Base-by-base conservation (phyloP, 495 filamentous ascomycete genomes). In the Stereocaulon alpinum region DNA sequence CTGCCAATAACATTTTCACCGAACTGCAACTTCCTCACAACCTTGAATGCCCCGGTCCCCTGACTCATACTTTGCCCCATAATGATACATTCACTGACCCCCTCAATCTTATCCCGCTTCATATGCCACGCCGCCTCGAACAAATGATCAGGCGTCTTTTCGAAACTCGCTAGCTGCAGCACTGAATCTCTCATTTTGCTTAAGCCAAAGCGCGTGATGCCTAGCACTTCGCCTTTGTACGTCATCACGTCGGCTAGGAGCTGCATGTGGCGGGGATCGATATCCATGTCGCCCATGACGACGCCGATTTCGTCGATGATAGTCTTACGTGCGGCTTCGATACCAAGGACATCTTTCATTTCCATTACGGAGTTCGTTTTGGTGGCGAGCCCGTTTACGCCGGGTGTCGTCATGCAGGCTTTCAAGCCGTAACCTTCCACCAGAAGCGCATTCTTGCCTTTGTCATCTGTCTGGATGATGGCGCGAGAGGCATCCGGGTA, bases 181-280 rank as follows among this genome's bases (percentile, higher is more conserved):
- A 96, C 92, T 27, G 82, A 87, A 70, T 98, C 94, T 55, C 93
- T 80, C 91, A 96, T 98, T 79, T 98, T 98, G 52, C 89, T 84
- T 43, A 98, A 78, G 53, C 93, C 93, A 71, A 97, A 97, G 27
- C 93, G 86, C 10, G 93, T 98, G 68, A 98, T 98, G 40, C 93
- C 93, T n/a, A 96, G 81, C 0, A 97, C 87, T 62, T 97, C 92
- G 50, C 93, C 93, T 73, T 95, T 96, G 79, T 92, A 97, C 6
- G 93, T 98, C 93, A 98, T 98, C 40, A 96, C 90, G 60, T 98
- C 94, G n/a, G 93, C 92, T 17, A 98, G 80, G 9, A 98, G 82
- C 70, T 96, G 88, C 91, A 98, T 96, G 78, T 98, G 93, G 37
- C 94, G 87, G 30, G 93, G 93, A 76, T 98, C 93, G 64, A 98